A percentile compares a stretch with the other conserved stretches of the same genome.
Conservation (phyloP, 2,329 filamentous ascomycete genomes). For the Teratosphaeria pseudoeucalypti region DNA sequence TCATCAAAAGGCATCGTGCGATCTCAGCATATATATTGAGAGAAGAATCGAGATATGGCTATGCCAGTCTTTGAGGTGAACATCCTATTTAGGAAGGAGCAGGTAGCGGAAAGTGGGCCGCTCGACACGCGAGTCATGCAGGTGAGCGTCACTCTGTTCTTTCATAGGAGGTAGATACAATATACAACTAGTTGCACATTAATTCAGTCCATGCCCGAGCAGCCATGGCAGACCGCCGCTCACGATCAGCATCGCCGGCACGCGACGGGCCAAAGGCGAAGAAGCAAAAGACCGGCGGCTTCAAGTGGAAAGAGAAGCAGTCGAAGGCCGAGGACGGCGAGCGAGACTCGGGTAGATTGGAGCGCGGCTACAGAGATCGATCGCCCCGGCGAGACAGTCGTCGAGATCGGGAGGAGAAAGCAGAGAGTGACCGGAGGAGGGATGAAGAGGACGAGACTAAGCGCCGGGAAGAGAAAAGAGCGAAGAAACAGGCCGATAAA, state of each 20-base stretch:
- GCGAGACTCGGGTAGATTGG: slow-evolving; percentile 16
- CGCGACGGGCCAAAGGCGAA: slow-evolving; percentile 14
- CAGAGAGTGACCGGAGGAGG: slow-evolving; percentile 2
- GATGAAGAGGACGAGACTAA: slow-evolving; percentile 8
- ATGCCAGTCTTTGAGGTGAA: neutral
- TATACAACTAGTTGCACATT: neutral
- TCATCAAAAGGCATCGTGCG: neutral
- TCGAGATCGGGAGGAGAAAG: slow-evolving; percentile 12
- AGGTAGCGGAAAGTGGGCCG: neutral
- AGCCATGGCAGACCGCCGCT: slow-evolving; percentile 4
- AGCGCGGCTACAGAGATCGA: slow-evolving; percentile 26
- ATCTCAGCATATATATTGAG: neutral
- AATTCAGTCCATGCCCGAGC: neutral
- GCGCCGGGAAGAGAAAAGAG: slow-evolving; percentile 3
- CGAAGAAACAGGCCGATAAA: slow-evolving; percentile 11
- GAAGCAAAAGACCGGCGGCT: slow-evolving; percentile 24
- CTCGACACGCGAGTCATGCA: neutral
- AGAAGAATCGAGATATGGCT: neutral
- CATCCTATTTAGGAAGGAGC: neutral
- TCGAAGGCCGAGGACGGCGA: slow-evolving; percentile 12
- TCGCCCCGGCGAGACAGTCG: slow-evolving; percentile 21
- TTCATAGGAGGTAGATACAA: neutral
- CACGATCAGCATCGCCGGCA: slow-evolving; percentile 23
- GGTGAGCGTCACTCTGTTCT: neutral
- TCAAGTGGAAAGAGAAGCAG: slow-evolving; percentile 29